These are phyloP conservation scores for Rasamsonia emersonii DNA, from an alignment of 2,329 filamentous ascomycete genomes.

Conservation along the genomic window DNA sequence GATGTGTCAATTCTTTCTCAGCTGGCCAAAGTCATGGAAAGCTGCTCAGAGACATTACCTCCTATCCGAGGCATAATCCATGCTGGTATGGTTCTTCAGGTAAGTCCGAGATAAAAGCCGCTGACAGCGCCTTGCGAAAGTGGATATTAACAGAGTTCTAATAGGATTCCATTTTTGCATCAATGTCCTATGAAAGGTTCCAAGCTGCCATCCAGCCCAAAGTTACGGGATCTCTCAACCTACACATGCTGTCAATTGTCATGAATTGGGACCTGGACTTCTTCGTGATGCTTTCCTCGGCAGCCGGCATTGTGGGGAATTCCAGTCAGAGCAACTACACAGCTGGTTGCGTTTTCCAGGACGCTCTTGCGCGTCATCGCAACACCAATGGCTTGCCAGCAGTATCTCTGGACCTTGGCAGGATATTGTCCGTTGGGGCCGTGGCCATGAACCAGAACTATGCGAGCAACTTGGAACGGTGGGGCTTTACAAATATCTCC, in stretches of 20 bases:
- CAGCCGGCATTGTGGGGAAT: constrained; percentile 19
- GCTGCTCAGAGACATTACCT: no score
- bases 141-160: no score
- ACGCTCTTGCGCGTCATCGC: constrained; percentile 18
- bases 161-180: constrained; percentile 24
- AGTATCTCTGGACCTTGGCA: constrained; percentile 18
- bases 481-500: background rate
- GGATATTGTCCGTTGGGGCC: constrained; percentile 9
- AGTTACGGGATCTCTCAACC: background rate
- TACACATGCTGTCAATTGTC: no score
- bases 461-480: no score
- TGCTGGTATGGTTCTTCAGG: constrained; percentile 16
- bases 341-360: constrained; percentile 18
- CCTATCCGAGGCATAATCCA: constrained; percentile 24
- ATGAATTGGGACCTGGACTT: constrained; percentile 13
- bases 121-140: no score
- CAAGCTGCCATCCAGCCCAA: constrained; percentile 13
- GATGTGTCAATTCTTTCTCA: no score
- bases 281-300: constrained; percentile 19
- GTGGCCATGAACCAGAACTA: constrained; percentile 3
- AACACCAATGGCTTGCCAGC: constrained; percentile 16
- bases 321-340: constrained; percentile 19
- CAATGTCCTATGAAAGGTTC: constrained; percentile 33
- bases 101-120: no score
- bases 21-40: no score